Evolutionary conservation across 2,329 filamentous ascomycete species (phyloP).

Genomic region (Aspergillus glaucus): DNA sequence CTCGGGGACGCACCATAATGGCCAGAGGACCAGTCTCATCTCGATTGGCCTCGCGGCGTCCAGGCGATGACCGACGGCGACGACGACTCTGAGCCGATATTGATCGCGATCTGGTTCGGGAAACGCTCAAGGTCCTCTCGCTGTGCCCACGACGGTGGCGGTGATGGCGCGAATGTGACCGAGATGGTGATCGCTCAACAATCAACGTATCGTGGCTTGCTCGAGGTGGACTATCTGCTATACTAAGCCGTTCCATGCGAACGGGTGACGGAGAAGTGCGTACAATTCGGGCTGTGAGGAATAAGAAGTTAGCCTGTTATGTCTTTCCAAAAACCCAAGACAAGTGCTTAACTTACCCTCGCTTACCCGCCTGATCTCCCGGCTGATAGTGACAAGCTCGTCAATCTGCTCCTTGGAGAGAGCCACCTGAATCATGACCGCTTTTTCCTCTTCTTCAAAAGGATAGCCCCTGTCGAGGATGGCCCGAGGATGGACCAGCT

Average conservation of each 20-base stretch:
- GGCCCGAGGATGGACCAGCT: slow-evolving; percentile 72
- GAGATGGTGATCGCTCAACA: slow-evolving; percentile 26
- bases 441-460: slow-evolving; percentile 74
- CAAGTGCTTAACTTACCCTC: slow-evolving; percentile 24
- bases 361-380: slow-evolving; percentile 44
- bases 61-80: slow-evolving; percentile 32
- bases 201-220: slow-evolving; percentile 25
- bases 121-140: slow-evolving; percentile 21
- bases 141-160: slow-evolving; percentile 19
- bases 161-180: slow-evolving; percentile 20
- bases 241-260: slow-evolving; percentile 9
- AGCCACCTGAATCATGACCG: slow-evolving; percentile 74
- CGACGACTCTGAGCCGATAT: slow-evolving; percentile 28
- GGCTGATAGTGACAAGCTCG: slow-evolving; percentile 75
- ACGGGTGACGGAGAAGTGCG: slow-evolving; percentile 16
- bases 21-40: slow-evolving; percentile 46
- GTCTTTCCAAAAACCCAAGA: neutral
- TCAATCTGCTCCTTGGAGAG: slow-evolving; percentile 88
- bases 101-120: slow-evolving; percentile 30
- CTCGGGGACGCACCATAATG: slow-evolving; percentile 43
- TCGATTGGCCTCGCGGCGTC: slow-evolving; percentile 28
- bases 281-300: slow-evolving; percentile 17
- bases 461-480: slow-evolving; percentile 81
- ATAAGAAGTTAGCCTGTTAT: slow-evolving; percentile 4
- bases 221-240: slow-evolving; percentile 24